Base-by-base conservation (phyloP, 768 basidiomycete species). In the Mycena vitilis region DNA sequence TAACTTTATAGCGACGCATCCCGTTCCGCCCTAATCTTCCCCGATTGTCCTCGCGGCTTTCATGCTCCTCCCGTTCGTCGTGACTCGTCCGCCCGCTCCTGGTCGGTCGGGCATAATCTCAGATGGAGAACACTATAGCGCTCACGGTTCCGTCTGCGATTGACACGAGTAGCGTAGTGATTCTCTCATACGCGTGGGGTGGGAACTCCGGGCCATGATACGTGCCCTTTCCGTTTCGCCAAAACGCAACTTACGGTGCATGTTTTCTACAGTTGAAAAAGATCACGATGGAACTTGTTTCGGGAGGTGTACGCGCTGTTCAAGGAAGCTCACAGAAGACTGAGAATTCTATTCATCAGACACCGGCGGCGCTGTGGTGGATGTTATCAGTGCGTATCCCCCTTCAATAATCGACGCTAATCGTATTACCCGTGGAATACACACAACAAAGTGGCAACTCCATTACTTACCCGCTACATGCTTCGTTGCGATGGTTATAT, bases 171-270 rank as follows among this genome's bases (percentile, higher is more conserved):
- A 37, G 5, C 18, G 20, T 5, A 5, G 36, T 36, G 10, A 22
- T 38, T n/a, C 37, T 54, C 20, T 54, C 53, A 20, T 54, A 54
- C n/a, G 53, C 53, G 37, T 54, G 34, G 36, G n/a, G 53, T 54
- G 20, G 53, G 53, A 38, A 11, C 22, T 10, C 53, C 53, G 20
- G 53, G 53, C 2, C 53, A 54, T 54, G 36, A 38, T 54, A 38
- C 18, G 53, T 54, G 0, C 16, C 7, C 7, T n/a, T 16, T 36
- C 52, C 16, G 18, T 36, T 18, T 34, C 25, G 23, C 16, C 40
- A 5, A n/a, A 13, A 7, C 18, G 30, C 12, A 2, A 22, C 20
- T 38, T 18, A 37, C 20, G 16, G 20, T 37, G 6, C 36, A 3
- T 9, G 6, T 54, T 15, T 5, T 54, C 20, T 16, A 54, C 34